Conservation (phyloP, 495 filamentous ascomycete genomes). For the Cercophora newfieldiana region DNA sequence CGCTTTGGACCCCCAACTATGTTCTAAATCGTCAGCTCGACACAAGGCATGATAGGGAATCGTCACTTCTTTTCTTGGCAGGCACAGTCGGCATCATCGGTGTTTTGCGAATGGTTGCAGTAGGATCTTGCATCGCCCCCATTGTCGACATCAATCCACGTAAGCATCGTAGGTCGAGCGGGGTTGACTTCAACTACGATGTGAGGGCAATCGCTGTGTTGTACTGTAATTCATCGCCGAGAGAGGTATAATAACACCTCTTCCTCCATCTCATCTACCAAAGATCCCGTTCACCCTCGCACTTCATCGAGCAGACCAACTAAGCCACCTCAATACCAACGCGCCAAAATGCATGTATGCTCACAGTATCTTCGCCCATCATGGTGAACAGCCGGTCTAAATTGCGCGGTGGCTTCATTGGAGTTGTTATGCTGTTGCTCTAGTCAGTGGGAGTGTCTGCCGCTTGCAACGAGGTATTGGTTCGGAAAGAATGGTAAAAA, state of each 20-base stretch:
- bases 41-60: background rate
- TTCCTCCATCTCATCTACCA: background rate
- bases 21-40: background rate
- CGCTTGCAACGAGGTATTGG: background rate
- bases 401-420: too few species aligned
- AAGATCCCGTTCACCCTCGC: background rate
- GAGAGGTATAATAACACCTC: background rate
- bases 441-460: background rate
- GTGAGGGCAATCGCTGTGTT: background rate
- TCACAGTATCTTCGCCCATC: too few species aligned
- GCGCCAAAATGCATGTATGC: too few species aligned
- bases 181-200: background rate
- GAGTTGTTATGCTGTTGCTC: background rate
- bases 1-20: background rate
- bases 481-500: background rate
- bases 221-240: background rate
- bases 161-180: background rate
- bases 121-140: background rate
- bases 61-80: background rate
- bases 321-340: too few species aligned
- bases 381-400: too few species aligned
- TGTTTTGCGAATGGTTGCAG: background rate
- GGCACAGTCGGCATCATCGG: background rate
- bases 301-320: conserved; percentile 12
- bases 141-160: background rate